A percentile compares a stretch with the other conserved stretches of the same genome.
phyloP scores from a whole-genome alignment of 2,329 filamentous ascomycete species.

The Xylogone sp. region DNA sequence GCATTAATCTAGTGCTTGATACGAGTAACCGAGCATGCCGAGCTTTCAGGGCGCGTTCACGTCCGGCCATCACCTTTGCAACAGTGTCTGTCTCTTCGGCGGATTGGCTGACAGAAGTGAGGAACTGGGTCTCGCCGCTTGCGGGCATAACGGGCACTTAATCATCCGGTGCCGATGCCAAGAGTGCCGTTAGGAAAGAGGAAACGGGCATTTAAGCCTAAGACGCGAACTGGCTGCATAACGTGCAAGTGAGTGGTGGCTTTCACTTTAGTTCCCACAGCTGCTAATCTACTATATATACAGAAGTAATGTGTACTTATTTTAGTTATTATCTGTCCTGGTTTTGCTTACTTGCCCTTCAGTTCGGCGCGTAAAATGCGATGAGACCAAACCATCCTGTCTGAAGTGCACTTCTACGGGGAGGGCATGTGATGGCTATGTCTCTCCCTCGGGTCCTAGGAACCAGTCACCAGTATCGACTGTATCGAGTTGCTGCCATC shows the following conservation, averaged over 20 bases:
- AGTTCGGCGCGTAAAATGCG: not conserved
- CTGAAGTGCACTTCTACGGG: not conserved
- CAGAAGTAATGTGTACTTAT: no score
- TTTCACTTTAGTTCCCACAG: not conserved
- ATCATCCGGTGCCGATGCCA: not conserved
- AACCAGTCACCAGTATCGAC: not conserved
- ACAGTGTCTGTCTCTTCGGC: no score
- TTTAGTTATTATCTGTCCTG: not conserved
- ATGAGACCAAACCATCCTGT: not conserved
- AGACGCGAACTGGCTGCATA: not conserved
- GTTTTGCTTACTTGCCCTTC: not conserved
- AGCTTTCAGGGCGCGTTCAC: no score
- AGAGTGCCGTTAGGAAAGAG: not conserved
- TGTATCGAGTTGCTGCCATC: not conserved
- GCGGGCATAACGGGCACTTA: no score
- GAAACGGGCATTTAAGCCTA: not conserved
- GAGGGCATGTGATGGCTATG: not conserved
- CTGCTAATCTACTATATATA: not conserved
- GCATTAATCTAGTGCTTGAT: no score
- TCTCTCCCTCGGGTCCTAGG: not conserved
- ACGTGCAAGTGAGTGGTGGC: not conserved
- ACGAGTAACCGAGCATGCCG: no score
- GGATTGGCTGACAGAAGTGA: no score
- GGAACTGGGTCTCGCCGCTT: no score
- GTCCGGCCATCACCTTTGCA: no score